Percentiles rank a stretch among this genome's conserved stretches.
Evolutionary conservation across 148 eudicot genomes (phyloP).

Genomic region (Amaranthus palmeri): DNA sequence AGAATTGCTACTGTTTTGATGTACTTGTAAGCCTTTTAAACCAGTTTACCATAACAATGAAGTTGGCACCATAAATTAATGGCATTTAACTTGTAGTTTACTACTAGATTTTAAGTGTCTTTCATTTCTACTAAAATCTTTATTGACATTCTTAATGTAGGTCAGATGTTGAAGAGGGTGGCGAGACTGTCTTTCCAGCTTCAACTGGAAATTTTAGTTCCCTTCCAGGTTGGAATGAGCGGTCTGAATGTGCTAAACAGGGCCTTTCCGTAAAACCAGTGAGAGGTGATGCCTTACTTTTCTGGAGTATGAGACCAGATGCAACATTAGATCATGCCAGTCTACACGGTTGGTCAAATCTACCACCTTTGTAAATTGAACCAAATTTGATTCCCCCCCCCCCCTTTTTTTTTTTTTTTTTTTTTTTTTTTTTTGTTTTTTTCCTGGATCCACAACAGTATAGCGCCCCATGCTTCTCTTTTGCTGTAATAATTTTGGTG

Average conservation of each 20-base stretch:
- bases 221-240: slow-evolving; percentile 53
- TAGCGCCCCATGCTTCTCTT: too few relatives aligned
- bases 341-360: slow-evolving; percentile 49
- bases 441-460: too few relatives aligned
- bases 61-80: not conserved
- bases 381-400: not conserved
- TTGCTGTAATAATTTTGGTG: too few relatives aligned
- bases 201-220: slow-evolving; percentile 56
- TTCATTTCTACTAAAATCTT: too few relatives aligned
- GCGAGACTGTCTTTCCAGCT: slow-evolving; percentile 69
- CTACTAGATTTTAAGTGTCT: too few relatives aligned
- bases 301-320: slow-evolving; percentile 82
- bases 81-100: not conserved
- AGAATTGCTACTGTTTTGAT: slow-evolving; percentile 65
- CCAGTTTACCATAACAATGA: slow-evolving; percentile 1
- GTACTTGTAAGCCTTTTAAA: slow-evolving; percentile 52
- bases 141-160: slow-evolving; percentile 23
- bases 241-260: slow-evolving; percentile 62
- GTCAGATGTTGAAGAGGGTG: slow-evolving; percentile 84
- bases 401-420: too few relatives aligned
- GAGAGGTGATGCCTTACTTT: slow-evolving; percentile 73
- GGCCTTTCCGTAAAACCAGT: slow-evolving; percentile 65
- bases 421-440: too few relatives aligned
- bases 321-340: slow-evolving; percentile 63
- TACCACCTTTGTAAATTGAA: not conserved